Base-by-base conservation (phyloP, 768 basidiomycete species). In the Suillus ampliporus region DNA sequence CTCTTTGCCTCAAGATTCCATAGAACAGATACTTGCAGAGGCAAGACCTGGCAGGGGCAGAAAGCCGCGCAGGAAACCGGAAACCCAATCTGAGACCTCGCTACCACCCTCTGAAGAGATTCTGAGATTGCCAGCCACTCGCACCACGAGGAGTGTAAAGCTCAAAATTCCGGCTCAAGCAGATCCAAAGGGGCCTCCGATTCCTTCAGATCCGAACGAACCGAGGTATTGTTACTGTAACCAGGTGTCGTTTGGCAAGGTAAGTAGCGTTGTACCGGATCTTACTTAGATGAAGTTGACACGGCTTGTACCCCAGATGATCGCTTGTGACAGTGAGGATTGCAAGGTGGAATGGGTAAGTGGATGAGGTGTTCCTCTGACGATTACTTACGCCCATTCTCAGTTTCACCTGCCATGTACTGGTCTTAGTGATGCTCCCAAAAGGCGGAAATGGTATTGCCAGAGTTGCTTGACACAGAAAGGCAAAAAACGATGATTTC, bases 341-440 rank as follows among this genome's bases (percentile, higher is more conserved):
- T 97, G 94, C 72, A 78, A 83, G 65, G 79, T 81, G 43, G 92
- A 95, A 88, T 97, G 94, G 94, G 94, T 91, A 69, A 73, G 91
- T 81, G 47, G 13, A 51, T 15, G 35, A 38, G 9, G 56, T 56
- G 17, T 19, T 31, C 31, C 34, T 1, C 21, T 38, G 10, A n/a
- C 23, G 3, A 38, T 51, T 41, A n/a, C 56, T 64, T 58, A 61
- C 28, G 5, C 59, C 11, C 10, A n/a, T 38, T 52, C n/a, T 35
- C 62, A 94, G 91, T 94, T 91, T 74, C 92, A 94, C 72, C 74
- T 91, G 28, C 82, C 74, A 17, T 93, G 91, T 69, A 85, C 88
- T 4, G 86, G 84, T 37, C 78, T 92, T 38, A 77, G 76, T 21
- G 82, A 84, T 58, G 78, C 84, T 34, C 89, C 90, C 2, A 84